These are phyloP conservation scores for Pouteria campechiana DNA, from an alignment of 179 eudicot genomes.

Conservation along the genomic window DNA sequence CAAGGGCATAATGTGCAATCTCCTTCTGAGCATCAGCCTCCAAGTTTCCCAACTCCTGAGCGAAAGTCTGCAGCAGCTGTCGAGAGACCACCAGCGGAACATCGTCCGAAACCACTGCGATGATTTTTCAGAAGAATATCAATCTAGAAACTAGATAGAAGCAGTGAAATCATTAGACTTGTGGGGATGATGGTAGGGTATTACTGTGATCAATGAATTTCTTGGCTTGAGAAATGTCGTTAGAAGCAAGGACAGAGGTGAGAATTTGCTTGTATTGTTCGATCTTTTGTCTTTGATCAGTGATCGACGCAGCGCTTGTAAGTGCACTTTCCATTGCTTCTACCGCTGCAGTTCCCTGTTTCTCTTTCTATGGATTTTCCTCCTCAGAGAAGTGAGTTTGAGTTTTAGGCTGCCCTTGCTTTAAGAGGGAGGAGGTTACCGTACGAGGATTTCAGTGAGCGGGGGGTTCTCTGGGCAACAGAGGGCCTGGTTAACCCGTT, in stretches of 20 bases:
- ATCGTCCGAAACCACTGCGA: conserved; percentile 78
- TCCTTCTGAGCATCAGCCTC: conserved; percentile 82
- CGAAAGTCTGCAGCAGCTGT: conserved; percentile 80
- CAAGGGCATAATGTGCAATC: conserved; percentile 81
- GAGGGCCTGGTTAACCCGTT: too few species aligned
- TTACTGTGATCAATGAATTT: conserved; percentile 84
- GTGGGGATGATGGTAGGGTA: not conserved
- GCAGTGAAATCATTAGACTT: not conserved
- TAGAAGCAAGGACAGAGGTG: conserved; percentile 57
- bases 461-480: too few species aligned
- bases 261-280: conserved; percentile 89
- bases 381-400: too few species aligned
- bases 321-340: conserved; percentile 72
- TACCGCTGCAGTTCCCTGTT: too few species aligned
- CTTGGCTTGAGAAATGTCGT: conserved; percentile 53
- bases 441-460: too few species aligned
- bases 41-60: conserved; percentile 68
- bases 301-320: conserved; percentile 68
- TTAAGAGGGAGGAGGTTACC: too few species aligned
- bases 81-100: conserved; percentile 94
- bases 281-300: conserved; percentile 87
- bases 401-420: too few species aligned
- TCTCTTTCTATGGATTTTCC: too few species aligned
- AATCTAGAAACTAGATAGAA: not conserved
- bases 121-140: not conserved